Conservation (phyloP, 345 rosid genomes). For the Eutrema heterophyllum region DNA sequence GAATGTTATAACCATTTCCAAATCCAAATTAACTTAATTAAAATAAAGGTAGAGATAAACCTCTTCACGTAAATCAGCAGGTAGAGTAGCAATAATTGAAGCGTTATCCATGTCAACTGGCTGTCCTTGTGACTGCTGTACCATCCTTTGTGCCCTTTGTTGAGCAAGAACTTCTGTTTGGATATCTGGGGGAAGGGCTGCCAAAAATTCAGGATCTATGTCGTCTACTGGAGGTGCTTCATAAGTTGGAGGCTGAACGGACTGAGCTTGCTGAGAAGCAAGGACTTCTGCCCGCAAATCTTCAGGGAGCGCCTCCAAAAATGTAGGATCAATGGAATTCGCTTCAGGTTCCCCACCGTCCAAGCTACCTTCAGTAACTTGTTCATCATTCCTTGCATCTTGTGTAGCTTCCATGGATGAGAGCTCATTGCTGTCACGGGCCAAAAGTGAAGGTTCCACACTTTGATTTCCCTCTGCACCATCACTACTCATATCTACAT, state of each 20-base stretch:
- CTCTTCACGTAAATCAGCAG: conserved; percentile 97
- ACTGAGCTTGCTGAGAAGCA: conserved; percentile 95
- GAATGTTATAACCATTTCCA: conserved; percentile 12
- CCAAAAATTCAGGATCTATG: conserved; percentile 95
- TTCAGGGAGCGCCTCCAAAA: conserved; percentile 94
- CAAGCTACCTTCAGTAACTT: conserved; percentile 49
- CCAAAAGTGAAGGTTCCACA: conserved; percentile 39
- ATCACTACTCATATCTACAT: conserved; percentile 72
- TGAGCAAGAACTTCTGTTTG: conserved; percentile 99
- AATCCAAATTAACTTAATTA: not conserved
- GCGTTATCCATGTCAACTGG: conserved; percentile 99
- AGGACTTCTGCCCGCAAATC: conserved; percentile 90
- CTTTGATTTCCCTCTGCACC: conserved; percentile 56
- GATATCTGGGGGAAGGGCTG: conserved; percentile 98
- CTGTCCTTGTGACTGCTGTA: conserved; percentile 90
- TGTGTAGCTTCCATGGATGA: conserved; percentile 38
- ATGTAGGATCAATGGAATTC: conserved; percentile 91
- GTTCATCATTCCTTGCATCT: conserved; percentile 6
- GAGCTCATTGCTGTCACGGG: conserved; percentile 36
- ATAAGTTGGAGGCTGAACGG: conserved; percentile 84
- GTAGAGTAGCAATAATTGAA: conserved; percentile 95
- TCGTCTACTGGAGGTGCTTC: conserved; percentile 86
- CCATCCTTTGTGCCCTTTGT: conserved; percentile 88
- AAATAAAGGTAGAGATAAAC: conserved; percentile 35
- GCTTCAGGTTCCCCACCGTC: conserved; percentile 55